Percentiles rank a stretch among this genome's conserved stretches.
Evolutionary conservation across 805 yeast genomes (phyloP).

Genomic region (Nakazawaea anatomiae): DNA sequence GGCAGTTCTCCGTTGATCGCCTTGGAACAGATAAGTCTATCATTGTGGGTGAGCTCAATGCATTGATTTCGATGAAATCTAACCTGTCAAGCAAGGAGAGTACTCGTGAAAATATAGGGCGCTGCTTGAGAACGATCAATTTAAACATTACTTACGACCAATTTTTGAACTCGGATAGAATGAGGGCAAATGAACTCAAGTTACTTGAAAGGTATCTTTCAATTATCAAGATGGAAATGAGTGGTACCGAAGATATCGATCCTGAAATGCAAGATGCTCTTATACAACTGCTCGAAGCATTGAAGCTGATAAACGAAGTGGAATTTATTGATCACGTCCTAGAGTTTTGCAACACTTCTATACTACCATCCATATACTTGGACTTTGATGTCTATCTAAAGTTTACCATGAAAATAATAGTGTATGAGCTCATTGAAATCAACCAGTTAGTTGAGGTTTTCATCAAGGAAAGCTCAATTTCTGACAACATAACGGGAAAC

Average conservation of each 20-base stretch:
- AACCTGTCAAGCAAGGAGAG: background rate
- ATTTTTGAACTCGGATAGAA: constrained; percentile 6
- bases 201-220: constrained; percentile 3
- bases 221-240: constrained; percentile 64
- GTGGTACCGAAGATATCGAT: constrained; percentile 32
- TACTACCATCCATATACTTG: constrained; percentile 24
- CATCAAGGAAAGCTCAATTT: constrained; percentile 6
- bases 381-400: constrained; percentile 30
- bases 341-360: constrained; percentile 19
- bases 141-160: background rate
- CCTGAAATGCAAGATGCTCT: background rate
- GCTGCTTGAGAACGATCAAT: background rate
- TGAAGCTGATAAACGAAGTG: constrained; percentile 1
- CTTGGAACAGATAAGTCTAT: background rate
- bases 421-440: constrained; percentile 30
- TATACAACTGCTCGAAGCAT: background rate
- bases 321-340: constrained; percentile 21
- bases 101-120: background rate
- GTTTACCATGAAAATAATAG: constrained; percentile 29
- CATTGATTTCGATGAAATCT: background rate
- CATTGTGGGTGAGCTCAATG: background rate
- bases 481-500: constrained; percentile 10
- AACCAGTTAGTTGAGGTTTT: constrained; percentile 27
- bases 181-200: constrained; percentile 6
- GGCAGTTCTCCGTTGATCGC: constrained; percentile 1